Evolutionary conservation across 805 yeast genomes (phyloP), one percentile per base, ranked within the genome.

Genomic region (Hanseniaspora singularis): DNA sequence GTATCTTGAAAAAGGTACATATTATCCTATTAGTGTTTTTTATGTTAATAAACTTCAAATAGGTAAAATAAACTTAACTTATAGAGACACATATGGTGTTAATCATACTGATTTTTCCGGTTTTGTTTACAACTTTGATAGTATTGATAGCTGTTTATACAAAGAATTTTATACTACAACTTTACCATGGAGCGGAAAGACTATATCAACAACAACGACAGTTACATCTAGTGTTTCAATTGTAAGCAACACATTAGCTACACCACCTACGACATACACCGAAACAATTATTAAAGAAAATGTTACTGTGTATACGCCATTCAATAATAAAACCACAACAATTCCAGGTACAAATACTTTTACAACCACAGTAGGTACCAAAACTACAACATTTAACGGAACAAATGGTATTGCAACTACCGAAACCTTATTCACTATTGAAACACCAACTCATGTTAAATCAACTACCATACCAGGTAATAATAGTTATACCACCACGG

Each of bases 11-110:
- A 55, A 50, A 2, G 64, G 64, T 15, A 37, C 41, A 20, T 56
- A 53, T 40, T 62, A 61, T 48, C 66, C 65, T 11, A 38, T 59
- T 2, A 53, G 59, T 50, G 40, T 60, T 22, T 53, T 56, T n/a
- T 56, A 46, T 28, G 49, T 51, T 18, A 61, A 61, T 39, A 48
- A 50, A 30, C 49, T 41, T n/a, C 46, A 40, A 36, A 40, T 48
- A 5, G 56, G 52, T 22, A 47, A 47, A 11, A 33, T 55, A 24
- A 44, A 40, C 9, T 46, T 56, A 16, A 34, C 50, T 7, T 53
- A 54, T 30, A 49, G 47, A 1, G 50, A 49, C 22, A 62, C 63
- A 2, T 49, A 33, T 31, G 58, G 58, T 14, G 47, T 37, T 10
- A 32, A 24, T 5, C 50, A 49, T 40, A 40, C 9, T 19, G 30